Percentiles rank a stretch among this genome's conserved stretches.
Evolutionary conservation across 306 rosid genomes (phyloP).

Genomic region (Ochetophila trinervis): DNA sequence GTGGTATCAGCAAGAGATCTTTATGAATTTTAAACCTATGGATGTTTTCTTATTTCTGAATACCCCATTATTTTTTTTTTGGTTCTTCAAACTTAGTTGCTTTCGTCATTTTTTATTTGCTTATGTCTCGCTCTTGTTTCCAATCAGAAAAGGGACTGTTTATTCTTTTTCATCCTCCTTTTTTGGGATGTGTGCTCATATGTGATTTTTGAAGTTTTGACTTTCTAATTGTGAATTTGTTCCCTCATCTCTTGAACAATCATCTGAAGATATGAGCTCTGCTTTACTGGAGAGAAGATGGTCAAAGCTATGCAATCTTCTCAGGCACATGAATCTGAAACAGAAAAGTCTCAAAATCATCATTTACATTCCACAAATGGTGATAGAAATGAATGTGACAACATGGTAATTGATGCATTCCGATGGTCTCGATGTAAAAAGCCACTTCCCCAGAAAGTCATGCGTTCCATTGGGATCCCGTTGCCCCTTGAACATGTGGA

Average conservation of each 20-base stretch:
- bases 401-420: slow-evolving; percentile 58
- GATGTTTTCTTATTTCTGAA: too few relatives aligned
- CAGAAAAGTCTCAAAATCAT: slow-evolving; percentile 70
- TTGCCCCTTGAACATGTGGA: slow-evolving; percentile 78
- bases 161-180: too few relatives aligned
- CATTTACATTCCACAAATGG: slow-evolving; percentile 56
- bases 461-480: slow-evolving; percentile 79
- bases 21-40: too few relatives aligned
- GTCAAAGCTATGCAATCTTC: slow-evolving; percentile 47
- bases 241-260: slow-evolving; percentile 13
- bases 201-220: not conserved
- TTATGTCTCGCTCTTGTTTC: too few relatives aligned
- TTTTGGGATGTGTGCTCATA: too few relatives aligned
- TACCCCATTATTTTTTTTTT: too few relatives aligned
- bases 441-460: slow-evolving; percentile 80
- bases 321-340: slow-evolving; percentile 54
- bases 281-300: slow-evolving; percentile 79
- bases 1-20: too few relatives aligned
- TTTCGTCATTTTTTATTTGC: too few relatives aligned
- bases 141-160: too few relatives aligned
- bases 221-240: not conserved
- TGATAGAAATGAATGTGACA: slow-evolving; percentile 61
- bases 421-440: slow-evolving; percentile 94
- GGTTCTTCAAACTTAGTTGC: too few relatives aligned
- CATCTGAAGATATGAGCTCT: slow-evolving; percentile 75